Base-by-base conservation (phyloP, 805 yeast species). In the Blastobotrys americana region DNA sequence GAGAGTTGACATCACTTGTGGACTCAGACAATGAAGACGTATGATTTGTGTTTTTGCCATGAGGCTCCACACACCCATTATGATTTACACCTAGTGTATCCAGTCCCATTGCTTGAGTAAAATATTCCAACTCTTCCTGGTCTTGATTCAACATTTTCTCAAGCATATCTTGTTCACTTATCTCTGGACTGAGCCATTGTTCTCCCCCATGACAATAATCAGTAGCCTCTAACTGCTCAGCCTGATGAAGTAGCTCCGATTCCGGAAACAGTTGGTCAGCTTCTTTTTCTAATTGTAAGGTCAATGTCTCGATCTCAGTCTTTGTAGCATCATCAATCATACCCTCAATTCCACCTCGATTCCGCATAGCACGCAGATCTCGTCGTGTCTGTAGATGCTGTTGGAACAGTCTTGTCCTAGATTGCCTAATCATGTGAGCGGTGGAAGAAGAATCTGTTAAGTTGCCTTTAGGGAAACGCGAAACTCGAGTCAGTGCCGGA, bases 261-360 rank as follows among this genome's bases (percentile, higher is more conserved):
- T 16, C 18, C 18, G 39, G 31, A n/a, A 27, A 17, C 41, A 3
- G n/a, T 13, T 25, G 10, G 8, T 13, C 10, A 16, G 47, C 46
- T 35, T 35, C 43, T 28, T 23, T 20, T 17, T 44, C 43, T 31
- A 43, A 18, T 13, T 31, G 21, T 4, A 18, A 28, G 15, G 19
- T 3, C 23, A 22, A 25, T 6, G 17, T 21, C 16, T 41, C 37
- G 9, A 39, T 21, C 3, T 43, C 45, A 10, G 20, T 20, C 33
- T 39, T 39, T 2, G 41, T 10, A 20, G 23, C 40, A 4, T 47
- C 42, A n/a, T 43, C 45, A 8, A 15, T 41, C 49, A 47, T 47
- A 5, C 34, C 27, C 5, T 23, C 33, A 18, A 34, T 20, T 20
- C 51, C 51, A 3, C 51, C 51, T 13, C 51, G 41, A 3, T 46